A percentile compares a stretch with the other conserved stretches of the same genome.
Conservation (phyloP, 192 early-diverging fungal species). For the Backusella luteola region DNA sequence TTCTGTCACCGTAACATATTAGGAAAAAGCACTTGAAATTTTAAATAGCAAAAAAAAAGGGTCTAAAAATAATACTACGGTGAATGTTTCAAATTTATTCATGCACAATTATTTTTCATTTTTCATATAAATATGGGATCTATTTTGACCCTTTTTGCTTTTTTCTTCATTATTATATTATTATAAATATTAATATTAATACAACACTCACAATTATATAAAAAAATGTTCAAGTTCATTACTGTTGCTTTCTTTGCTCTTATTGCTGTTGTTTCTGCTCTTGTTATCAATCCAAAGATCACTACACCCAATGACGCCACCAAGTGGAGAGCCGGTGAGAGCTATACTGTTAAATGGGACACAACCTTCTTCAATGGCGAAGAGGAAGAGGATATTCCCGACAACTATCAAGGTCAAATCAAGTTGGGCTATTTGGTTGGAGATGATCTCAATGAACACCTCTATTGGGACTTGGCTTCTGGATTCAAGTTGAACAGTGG, state of each 20-base stretch:
- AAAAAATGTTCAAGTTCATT: slow-evolving; percentile 16
- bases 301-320: slow-evolving; percentile 5
- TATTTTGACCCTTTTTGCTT: not conserved
- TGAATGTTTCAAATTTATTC: slow-evolving; percentile 4
- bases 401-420: slow-evolving; percentile 8
- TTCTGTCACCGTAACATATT: not conserved
- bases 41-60: not conserved
- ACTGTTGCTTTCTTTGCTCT: slow-evolving; percentile 4
- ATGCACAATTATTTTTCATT: not conserved
- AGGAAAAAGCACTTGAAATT: not conserved
- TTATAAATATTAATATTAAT: not conserved
- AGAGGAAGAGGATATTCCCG: slow-evolving; percentile 10
- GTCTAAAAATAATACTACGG: not conserved
- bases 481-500: slow-evolving; percentile 16
- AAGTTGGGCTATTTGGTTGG: slow-evolving; percentile 24
- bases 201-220: not conserved
- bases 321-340: slow-evolving; percentile 24
- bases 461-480: slow-evolving; percentile 21
- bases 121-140: slow-evolving; percentile 4
- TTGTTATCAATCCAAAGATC: slow-evolving; percentile 11
- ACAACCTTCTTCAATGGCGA: not conserved
- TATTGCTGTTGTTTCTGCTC: slow-evolving; percentile 3
- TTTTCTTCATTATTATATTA: not conserved
- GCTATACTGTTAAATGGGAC: slow-evolving; percentile 18
- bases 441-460: slow-evolving; percentile 24